phyloP scores from a whole-genome alignment of 1,139 yeast genomes.

The Yamadazyma atmosphaerica region DNA sequence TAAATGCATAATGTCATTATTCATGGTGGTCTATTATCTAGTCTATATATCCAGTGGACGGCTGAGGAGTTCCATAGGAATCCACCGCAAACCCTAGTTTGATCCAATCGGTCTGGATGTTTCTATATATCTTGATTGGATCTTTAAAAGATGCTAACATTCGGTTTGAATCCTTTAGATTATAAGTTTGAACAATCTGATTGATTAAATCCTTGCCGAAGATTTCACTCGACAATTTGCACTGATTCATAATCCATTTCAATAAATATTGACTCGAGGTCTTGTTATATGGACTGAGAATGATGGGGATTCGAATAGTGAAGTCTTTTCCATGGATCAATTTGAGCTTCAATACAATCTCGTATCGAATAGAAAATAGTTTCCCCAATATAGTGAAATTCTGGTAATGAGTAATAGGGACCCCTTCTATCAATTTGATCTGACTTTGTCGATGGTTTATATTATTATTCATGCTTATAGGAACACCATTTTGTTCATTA shows the following conservation, averaged over 20 bases:
- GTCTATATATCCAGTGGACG: slow-evolving; percentile 31
- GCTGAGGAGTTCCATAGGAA: slow-evolving; percentile 28
- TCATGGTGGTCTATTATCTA: slow-evolving; percentile 12
- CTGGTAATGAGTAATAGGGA: slow-evolving; percentile 46
- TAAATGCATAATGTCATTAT: not conserved
- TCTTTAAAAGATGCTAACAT: slow-evolving; percentile 23
- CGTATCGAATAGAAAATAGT: slow-evolving; percentile 54
- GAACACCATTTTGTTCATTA: slow-evolving; percentile 6
- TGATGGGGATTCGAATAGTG: slow-evolving; percentile 51
- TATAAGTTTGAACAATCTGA: slow-evolving; percentile 20
- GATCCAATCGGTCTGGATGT: slow-evolving; percentile 37
- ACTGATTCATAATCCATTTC: slow-evolving; percentile 56
- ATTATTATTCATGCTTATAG: slow-evolving; percentile 13
- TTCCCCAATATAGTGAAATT: slow-evolving; percentile 53
- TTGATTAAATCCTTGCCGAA: slow-evolving; percentile 37
- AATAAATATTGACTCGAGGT: slow-evolving; percentile 42
- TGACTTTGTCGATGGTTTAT: slow-evolving; percentile 14
- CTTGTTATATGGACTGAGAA: slow-evolving; percentile 55
- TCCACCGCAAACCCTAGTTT: slow-evolving; percentile 38
- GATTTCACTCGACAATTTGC: slow-evolving; percentile 39
- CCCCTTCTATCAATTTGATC: slow-evolving; percentile 32
- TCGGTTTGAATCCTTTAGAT: slow-evolving; percentile 25
- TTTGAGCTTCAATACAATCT: slow-evolving; percentile 49
- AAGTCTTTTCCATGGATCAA: slow-evolving; percentile 50
- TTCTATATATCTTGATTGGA: slow-evolving; percentile 32